Evolutionary conservation across 139 green algal genomes (phyloP), one percentile per base, ranked within the genome.

Genomic region (Desmodesmus armatus): DNA sequence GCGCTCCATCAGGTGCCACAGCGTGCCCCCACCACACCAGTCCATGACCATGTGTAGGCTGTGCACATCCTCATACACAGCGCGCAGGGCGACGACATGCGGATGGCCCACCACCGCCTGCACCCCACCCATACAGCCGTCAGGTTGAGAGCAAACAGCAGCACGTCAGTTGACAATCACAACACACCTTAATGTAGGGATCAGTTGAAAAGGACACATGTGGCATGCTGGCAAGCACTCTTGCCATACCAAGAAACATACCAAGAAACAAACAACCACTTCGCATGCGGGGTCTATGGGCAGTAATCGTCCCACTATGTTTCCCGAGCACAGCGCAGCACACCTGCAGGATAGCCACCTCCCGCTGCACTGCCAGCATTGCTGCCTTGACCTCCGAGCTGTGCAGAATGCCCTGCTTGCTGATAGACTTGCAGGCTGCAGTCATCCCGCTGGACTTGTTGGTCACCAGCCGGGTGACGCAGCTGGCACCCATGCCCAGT

Each of bases 391-490:
- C 41, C 17, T 35, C 76, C 31, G 76, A 53, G 39, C 51, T 51
- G 33, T 37, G 13, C 35, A 82, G 72, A 13, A 82, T 72, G 76
- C 76, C 55, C 5, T 53, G 25, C 55, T 82, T 82, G 31, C 55
- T 33, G 35, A 82, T 82, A 9, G 76, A 58, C 40, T 82, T 82
- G 76, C 76, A 82, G 19, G 76, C 76, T 2, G 76, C 76, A 29
- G 76, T 27, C 25, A 27, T 4, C 6, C 37, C 76, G 7, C 23
- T 71, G 11, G 3, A 19, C 17, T 31, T n/a, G 11, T 5, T 19
- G 15, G 58, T 58, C 17, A 67, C 76, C 55, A 99, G 76, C 25
- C 76, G 76, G 0, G 76, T 82, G 2, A 82, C 55, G 37, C 76
- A 71, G 76, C 37, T 82, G 37, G 76, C 76, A 3, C 76, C 76